Conservation (phyloP, 1,284 basidiomycete genomes). For the Tilletia walkeri region DNA sequence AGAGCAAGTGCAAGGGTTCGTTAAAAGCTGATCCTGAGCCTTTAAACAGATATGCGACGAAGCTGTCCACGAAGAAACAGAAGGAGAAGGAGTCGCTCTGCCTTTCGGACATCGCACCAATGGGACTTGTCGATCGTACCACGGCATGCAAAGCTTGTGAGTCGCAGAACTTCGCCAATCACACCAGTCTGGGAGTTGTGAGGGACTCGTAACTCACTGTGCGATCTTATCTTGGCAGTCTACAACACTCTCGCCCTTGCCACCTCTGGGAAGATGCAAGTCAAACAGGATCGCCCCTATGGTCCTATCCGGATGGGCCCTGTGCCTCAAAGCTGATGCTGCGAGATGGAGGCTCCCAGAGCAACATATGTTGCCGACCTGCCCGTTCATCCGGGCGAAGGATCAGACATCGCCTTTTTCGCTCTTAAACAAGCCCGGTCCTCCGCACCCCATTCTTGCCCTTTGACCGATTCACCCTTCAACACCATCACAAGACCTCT, state of each 20-base stretch:
- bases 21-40: no score
- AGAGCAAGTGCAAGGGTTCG: no score
- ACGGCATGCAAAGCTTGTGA: conserved; percentile 18
- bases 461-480: no score
- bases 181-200: background rate
- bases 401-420: no score
- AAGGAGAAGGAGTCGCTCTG: background rate
- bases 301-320: background rate
- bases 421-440: no score
- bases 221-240: background rate
- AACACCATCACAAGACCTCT: no score
- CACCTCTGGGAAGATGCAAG: conserved; percentile 5
- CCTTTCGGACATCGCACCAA: background rate
- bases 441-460: no score
- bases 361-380: no score
- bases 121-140: background rate
- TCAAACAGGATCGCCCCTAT: background rate
- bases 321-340: background rate
- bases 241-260: conserved; percentile 14
- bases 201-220: background rate
- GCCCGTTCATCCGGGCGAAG: no score
- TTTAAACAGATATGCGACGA: background rate
- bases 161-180: background rate
- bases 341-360: no score
- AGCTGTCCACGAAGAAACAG: conserved; percentile 1